Evolutionary conservation across 352 stramenopile species (phyloP).

Genomic region (Pythium oligandrum): DNA sequence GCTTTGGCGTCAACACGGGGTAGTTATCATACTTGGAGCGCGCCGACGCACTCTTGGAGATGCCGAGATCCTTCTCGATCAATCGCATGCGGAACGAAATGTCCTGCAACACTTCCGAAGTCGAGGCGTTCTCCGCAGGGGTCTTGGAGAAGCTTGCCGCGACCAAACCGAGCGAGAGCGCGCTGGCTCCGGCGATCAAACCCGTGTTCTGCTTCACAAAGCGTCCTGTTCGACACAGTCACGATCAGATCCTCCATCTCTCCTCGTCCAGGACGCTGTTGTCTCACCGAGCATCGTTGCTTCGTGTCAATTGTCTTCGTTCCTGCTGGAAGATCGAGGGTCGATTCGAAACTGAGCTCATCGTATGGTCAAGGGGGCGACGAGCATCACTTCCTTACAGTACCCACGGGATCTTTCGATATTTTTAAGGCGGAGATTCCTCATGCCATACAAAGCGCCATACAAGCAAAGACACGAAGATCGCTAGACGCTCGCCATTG

Average conservation of each 20-base stretch:
- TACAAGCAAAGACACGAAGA: too few relatives aligned
- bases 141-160: conserved; percentile 36
- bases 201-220: conserved; percentile 52
- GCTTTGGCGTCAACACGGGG: conserved; percentile 80
- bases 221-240: conserved; percentile 22
- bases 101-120: conserved; percentile 54
- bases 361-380: too few relatives aligned
- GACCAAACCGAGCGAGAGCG: conserved; percentile 50
- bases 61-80: conserved; percentile 62
- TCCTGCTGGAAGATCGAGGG: conserved; percentile 16
- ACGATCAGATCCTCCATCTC: background rate
- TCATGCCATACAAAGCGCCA: too few relatives aligned
- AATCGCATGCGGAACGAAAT: conserved; percentile 56
- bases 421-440: too few relatives aligned
- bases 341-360: conserved; percentile 20
- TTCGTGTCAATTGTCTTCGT: background rate
- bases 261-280: too few relatives aligned
- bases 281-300: conserved; percentile 11
- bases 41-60: conserved; percentile 20
- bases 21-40: conserved; percentile 60
- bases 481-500: too few relatives aligned
- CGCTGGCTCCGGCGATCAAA: conserved; percentile 46
- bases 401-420: too few relatives aligned
- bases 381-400: too few relatives aligned
- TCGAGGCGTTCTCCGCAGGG: conserved; percentile 50